These are phyloP conservation scores for Candida buenavistaensis DNA, from an alignment of 1,139 yeast genomes.

Conservation along the genomic window DNA sequence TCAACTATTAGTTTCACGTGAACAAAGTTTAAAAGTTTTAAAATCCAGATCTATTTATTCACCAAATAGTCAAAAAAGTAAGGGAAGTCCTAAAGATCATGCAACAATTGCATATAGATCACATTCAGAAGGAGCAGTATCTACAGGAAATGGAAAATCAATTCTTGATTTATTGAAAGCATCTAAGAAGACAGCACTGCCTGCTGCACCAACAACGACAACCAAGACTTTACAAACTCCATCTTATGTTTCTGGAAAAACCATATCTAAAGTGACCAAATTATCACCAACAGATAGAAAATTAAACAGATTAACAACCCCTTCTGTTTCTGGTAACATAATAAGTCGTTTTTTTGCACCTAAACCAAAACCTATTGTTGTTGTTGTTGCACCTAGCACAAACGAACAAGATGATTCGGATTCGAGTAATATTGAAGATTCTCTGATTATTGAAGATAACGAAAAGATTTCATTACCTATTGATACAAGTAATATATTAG, in stretches of 20 bases:
- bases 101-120: slow-evolving; percentile 7
- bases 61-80: slow-evolving; percentile 3
- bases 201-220: no score
- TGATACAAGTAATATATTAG: slow-evolving; percentile 17
- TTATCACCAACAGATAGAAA: slow-evolving; percentile 15
- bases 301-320: slow-evolving; percentile 7
- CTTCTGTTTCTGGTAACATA: neutral
- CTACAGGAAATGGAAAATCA: slow-evolving; percentile 5
- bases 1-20: slow-evolving; percentile 46
- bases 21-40: slow-evolving; percentile 29
- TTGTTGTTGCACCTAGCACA: slow-evolving; percentile 17
- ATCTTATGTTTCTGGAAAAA: neutral
- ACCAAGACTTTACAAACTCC: no score
- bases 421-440: slow-evolving; percentile 32
- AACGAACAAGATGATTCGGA: slow-evolving; percentile 13
- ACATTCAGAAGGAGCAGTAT: slow-evolving; percentile 9
- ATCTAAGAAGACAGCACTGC: slow-evolving; percentile 4
- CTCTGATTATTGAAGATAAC: slow-evolving; percentile 33
- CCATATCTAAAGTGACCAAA: slow-evolving; percentile 5
- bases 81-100: neutral
- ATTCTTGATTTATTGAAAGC: slow-evolving; percentile 13
- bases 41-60: slow-evolving; percentile 26
- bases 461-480: slow-evolving; percentile 14
- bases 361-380: slow-evolving; percentile 4
- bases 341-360: slow-evolving; percentile 16